Evolutionary conservation across 1,284 basidiomycete species (phyloP).

Genomic region (Trametes polyzona): DNA sequence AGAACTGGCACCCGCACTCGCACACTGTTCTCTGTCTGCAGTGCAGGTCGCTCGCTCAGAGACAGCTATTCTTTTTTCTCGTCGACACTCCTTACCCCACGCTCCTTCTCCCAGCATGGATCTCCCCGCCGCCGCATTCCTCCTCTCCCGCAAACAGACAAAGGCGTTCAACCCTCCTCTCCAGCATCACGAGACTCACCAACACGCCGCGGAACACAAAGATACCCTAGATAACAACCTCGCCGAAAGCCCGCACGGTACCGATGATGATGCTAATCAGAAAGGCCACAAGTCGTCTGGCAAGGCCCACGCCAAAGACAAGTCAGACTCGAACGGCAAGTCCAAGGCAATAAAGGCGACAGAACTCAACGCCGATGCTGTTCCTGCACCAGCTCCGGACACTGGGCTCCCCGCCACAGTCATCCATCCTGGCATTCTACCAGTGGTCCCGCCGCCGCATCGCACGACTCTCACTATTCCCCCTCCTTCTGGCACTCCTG

Average conservation of each 20-base stretch:
- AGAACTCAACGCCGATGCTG: slow-evolving; percentile 44
- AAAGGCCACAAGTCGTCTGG: slow-evolving; percentile 16
- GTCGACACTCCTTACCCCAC: slow-evolving; percentile 21
- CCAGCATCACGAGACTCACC: not conserved
- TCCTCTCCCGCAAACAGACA: slow-evolving; percentile 7
- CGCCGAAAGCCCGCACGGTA: slow-evolving; percentile 17
- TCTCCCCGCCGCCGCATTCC: slow-evolving; percentile 4
- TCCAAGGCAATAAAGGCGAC: slow-evolving; percentile 23
- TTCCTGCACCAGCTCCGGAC: slow-evolving; percentile 62
- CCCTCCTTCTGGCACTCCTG: slow-evolving; percentile 14
- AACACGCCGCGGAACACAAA: not conserved
- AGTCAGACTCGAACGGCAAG: slow-evolving; percentile 27
- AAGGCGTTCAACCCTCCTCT: not conserved
- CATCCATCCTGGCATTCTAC: slow-evolving; percentile 33
- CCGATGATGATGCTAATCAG: slow-evolving; percentile 13
- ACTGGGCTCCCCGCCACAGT: slow-evolving; percentile 39
- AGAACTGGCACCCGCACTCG: no score
- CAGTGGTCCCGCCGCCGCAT: slow-evolving; percentile 24
- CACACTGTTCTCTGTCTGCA: slow-evolving; percentile 6
- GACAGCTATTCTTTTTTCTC: not conserved
- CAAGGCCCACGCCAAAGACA: slow-evolving; percentile 27
- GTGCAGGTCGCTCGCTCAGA: slow-evolving; percentile 24
- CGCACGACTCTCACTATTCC: slow-evolving; percentile 15
- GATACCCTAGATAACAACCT: slow-evolving; percentile 5
- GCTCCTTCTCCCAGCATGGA: slow-evolving; percentile 24